Evolutionary conservation across 768 basidiomycete species (phyloP).

Genomic region (Tricholoma terreum): DNA sequence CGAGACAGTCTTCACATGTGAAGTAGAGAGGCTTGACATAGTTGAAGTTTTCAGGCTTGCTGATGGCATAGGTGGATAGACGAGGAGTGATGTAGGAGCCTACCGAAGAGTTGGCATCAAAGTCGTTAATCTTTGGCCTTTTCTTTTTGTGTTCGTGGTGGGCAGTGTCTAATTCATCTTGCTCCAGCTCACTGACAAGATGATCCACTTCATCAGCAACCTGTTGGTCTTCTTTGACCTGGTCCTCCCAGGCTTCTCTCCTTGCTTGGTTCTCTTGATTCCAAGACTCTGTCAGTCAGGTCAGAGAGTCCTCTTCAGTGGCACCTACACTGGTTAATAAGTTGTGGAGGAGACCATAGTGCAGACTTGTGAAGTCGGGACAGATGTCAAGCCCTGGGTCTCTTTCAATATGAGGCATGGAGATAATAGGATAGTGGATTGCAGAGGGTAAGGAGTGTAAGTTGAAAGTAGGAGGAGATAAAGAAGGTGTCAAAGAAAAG

Average conservation of each 20-base stretch:
- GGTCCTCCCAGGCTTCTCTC: background rate
- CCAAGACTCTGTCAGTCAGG: background rate
- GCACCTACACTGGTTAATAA: background rate
- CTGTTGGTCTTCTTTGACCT: background rate
- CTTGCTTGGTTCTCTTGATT: background rate
- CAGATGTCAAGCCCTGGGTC: background rate
- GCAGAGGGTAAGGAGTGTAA: background rate
- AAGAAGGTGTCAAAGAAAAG: background rate
- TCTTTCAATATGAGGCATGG: background rate
- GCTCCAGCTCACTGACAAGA: no score
- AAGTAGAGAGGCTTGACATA: conserved; percentile 12
- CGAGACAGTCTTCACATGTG: conserved; percentile 7
- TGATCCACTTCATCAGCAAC: background rate
- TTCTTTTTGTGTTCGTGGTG: background rate
- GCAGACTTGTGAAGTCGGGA: background rate
- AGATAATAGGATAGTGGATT: background rate
- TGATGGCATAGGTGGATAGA: conserved; percentile 7
- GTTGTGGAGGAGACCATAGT: background rate
- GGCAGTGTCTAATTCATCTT: background rate
- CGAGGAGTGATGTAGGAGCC: background rate
- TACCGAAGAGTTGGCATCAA: background rate
- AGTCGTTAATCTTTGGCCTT: background rate
- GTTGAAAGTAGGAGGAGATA: background rate
- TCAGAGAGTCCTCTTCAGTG: background rate
- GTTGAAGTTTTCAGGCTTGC: conserved; percentile 10